Evolutionary conservation across 768 basidiomycete species (phyloP), one percentile per base, ranked within the genome.

Genomic region (Cyclocybe cylindracea): DNA sequence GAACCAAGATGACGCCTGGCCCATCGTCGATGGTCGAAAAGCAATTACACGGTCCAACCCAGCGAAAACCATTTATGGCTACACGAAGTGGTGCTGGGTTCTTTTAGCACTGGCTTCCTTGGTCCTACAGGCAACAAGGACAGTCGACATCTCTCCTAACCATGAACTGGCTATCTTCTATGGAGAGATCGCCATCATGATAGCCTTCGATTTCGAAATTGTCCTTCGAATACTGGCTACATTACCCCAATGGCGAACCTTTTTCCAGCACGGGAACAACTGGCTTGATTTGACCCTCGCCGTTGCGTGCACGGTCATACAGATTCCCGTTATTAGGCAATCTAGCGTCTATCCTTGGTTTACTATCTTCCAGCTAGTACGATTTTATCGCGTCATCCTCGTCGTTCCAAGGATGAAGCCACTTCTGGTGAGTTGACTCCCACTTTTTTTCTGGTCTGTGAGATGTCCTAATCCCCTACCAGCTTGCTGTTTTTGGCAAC

Each of bases 301-400:
- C 0, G 64, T 96, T 36, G 80, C 78, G 0, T 85, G 86, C 9
- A 87, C 78, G 41, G 71, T 94, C 60, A 91, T 97, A 10, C 92
- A 95, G 65, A 86, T 97, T 31, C 95, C 96, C 0, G 77, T 62
- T 11, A 86, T 98, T 18, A 78, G 80, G 47, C 54, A 76, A 7
- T 86, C 86, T 5, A 52, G 59, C 6, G 74, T 85, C 3, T 96
- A 95, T 62, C 81, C 87, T 0, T 98, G 96, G 96, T 78, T 97
- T 57, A 96, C 91, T 2, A 78, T 89, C 31, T 90, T 98, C 60
- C 91, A 93, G 65, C 73, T 97, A 10, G 76, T 77, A 59, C 77
- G 95, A 60, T 98, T 96, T 72, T 97, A 98, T 66, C 78, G 95
- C 2, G 91, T 97, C 40, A 92, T 98, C 61, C 66, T 98, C 45